These are phyloP conservation scores for Yamadazyma spencermartinsiae DNA, from an alignment of 1,139 yeast genomes.

Conservation along the genomic window DNA sequence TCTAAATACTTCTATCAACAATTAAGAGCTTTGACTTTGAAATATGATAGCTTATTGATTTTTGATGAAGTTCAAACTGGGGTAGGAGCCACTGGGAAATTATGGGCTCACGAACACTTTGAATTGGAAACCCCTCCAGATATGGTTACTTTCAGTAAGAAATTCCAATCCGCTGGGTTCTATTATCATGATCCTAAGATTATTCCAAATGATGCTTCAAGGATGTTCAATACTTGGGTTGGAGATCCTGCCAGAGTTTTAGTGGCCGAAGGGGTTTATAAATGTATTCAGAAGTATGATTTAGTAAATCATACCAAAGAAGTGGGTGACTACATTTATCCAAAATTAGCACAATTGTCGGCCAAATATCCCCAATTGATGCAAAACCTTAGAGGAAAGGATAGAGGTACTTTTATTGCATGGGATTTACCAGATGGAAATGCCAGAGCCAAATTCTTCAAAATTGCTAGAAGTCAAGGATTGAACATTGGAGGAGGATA, in stretches of 20 bases:
- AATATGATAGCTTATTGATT: conserved; percentile 64
- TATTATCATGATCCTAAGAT: conserved; percentile 68
- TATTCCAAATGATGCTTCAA: conserved; percentile 66
- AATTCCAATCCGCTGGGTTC: conserved; percentile 82
- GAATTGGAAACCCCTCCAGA: conserved; percentile 69
- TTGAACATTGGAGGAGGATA: conserved; percentile 81
- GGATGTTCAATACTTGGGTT: conserved; percentile 88
- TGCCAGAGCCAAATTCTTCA: conserved; percentile 58
- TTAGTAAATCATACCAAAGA: conserved; percentile 52
- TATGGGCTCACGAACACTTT: conserved; percentile 86
- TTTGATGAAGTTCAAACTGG: conserved; percentile 86
- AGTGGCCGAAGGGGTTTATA: conserved; percentile 65
- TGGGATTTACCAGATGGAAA: conserved; percentile 59
- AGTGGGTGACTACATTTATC: conserved; percentile 63
- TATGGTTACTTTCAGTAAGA: conserved; percentile 77
- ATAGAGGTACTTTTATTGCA: conserved; percentile 72
- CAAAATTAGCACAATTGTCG: conserved; percentile 50
- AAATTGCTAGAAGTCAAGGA: conserved; percentile 56
- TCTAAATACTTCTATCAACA: conserved; percentile 72
- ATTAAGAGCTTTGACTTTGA: conserved; percentile 65
- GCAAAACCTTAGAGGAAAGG: conserved; percentile 65
- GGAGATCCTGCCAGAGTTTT: conserved; percentile 80
- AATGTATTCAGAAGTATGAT: conserved; percentile 58
- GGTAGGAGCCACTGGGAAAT: conserved; percentile 75
- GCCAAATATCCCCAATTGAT: conserved; percentile 50